phyloP scores from a whole-genome alignment of 257 asterid species.

The Penstemon newberryi region DNA sequence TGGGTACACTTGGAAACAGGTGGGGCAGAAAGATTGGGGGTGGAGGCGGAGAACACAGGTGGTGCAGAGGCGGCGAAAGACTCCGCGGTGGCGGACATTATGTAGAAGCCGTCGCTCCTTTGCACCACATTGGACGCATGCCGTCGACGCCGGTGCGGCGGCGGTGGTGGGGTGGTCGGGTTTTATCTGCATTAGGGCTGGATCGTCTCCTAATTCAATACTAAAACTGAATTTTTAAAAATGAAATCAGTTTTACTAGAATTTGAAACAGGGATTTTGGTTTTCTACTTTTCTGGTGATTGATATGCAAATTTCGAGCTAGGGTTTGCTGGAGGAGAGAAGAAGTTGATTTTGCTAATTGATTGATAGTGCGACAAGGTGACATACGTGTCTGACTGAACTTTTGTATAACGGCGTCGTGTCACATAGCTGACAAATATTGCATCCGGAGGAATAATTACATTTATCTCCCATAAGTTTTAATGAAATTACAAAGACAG shows the following conservation, averaged over 20 bases:
- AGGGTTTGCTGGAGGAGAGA: constrained; percentile 3
- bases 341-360: too few species aligned
- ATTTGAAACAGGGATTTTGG: too few species aligned
- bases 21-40: constrained; percentile 81
- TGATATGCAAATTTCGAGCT: not conserved
- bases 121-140: constrained; percentile 64
- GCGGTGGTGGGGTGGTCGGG: constrained; percentile 37
- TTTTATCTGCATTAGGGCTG: constrained; percentile 34
- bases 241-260: not conserved
- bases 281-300: too few species aligned
- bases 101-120: constrained; percentile 70
- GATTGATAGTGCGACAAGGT: too few species aligned
- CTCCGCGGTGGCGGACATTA: constrained; percentile 68
- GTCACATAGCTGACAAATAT: too few species aligned
- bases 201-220: not conserved
- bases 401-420: too few species aligned
- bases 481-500: too few species aligned
- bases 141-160: constrained; percentile 26
- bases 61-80: constrained; percentile 77
- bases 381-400: too few species aligned
- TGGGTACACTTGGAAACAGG: constrained; percentile 76
- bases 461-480: too few species aligned
- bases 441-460: too few species aligned
- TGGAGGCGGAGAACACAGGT: constrained; percentile 85
- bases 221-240: not conserved